These are phyloP conservation scores for Phragmites australis DNA, from an alignment of 176 grass and related monocot species.

Conservation along the genomic window DNA sequence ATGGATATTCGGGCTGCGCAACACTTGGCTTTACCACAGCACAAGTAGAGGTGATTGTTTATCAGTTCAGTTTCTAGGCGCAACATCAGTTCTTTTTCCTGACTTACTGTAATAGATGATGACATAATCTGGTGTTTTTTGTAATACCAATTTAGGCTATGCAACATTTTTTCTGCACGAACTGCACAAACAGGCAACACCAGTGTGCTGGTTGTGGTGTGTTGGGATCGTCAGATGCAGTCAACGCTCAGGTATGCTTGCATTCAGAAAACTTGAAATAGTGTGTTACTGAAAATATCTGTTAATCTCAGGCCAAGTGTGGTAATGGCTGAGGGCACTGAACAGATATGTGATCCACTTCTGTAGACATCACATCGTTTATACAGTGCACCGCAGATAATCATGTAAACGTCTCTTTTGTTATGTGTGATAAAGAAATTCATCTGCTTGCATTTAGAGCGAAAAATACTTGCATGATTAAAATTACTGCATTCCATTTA, in stretches of 20 bases:
- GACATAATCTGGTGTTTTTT: too few relatives aligned
- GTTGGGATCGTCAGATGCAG: background rate
- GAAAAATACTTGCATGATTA: background rate
- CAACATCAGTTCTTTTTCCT: background rate
- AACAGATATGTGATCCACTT: too few relatives aligned
- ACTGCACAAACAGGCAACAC: slow-evolving; percentile 1
- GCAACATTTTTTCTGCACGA: background rate
- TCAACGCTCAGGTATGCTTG: background rate
- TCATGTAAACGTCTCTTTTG: too few relatives aligned
- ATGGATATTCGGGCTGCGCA: background rate
- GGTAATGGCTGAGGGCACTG: too few relatives aligned
- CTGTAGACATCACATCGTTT: too few relatives aligned
- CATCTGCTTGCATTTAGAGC: background rate
- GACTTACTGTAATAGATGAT: background rate
- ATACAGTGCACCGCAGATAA: too few relatives aligned
- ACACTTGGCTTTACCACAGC: slow-evolving; percentile 1
- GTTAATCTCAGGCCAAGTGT: too few relatives aligned
- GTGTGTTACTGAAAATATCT: background rate
- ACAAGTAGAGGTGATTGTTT: slow-evolving; percentile 19
- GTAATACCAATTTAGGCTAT: slow-evolving; percentile 13
- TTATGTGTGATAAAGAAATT: background rate
- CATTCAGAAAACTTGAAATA: background rate
- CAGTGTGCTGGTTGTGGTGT: background rate
- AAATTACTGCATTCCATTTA: background rate
- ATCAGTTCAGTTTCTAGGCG: background rate